A percentile compares a stretch with the other conserved stretches of the same genome.
Evolutionary conservation across 345 rosid genomes (phyloP).

Genomic region (Anacardium occidentale): DNA sequence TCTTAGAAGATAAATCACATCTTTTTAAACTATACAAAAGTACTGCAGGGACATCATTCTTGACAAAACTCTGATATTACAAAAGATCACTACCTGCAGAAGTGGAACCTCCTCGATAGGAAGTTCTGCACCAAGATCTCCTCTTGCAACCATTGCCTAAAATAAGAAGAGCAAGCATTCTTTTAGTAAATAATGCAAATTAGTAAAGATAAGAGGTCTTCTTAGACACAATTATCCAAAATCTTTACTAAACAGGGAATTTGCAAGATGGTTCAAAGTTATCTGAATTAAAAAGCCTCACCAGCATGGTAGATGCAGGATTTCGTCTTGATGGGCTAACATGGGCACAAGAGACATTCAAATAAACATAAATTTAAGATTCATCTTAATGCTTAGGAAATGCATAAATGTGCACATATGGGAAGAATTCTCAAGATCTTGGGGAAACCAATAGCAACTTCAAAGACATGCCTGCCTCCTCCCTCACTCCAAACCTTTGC

Average conservation of each 20-base stretch:
- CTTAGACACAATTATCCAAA: neutral
- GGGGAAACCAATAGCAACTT: neutral
- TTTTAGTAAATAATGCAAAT: conserved; percentile 12
- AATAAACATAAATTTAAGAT: neutral
- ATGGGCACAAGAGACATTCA: neutral
- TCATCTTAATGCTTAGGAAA: neutral
- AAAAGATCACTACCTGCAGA: conserved; percentile 64
- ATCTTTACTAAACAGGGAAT: neutral
- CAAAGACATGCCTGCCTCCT: neutral
- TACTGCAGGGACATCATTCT: conserved; percentile 14
- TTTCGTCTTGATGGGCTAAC: neutral
- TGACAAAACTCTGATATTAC: conserved; percentile 16
- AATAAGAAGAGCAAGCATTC: conserved; percentile 11
- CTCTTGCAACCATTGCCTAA: conserved; percentile 99
- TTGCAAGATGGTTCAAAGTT: conserved; percentile 13
- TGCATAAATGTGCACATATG: neutral
- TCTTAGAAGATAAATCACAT: conserved; percentile 13
- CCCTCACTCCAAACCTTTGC: neutral
- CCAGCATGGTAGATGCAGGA: neutral
- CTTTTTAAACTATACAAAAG: conserved; percentile 11
- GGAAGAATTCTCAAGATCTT: neutral
- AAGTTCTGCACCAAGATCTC: conserved; percentile 99
- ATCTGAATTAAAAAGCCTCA: conserved; percentile 13
- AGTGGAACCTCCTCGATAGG: conserved; percentile 99
- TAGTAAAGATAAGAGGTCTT: conserved; percentile 3